These are phyloP conservation scores for Entrophospora sp. DNA, from an alignment of 192 early-diverging fungal genomes.

Conservation along the genomic window DNA sequence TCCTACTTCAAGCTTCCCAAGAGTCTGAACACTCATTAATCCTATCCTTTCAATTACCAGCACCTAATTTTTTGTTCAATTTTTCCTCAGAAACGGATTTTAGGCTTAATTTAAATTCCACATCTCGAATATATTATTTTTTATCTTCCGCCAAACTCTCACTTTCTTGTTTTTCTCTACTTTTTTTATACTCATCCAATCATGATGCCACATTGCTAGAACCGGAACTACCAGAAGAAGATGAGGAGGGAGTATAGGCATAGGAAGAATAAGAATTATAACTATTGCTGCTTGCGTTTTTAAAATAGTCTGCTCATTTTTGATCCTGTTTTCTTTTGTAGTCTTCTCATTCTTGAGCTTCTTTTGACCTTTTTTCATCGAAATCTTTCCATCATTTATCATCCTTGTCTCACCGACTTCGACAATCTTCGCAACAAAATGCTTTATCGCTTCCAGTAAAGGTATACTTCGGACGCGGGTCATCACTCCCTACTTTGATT, in stretches of 20 bases:
- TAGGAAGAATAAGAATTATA: background rate
- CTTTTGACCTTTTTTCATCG: background rate
- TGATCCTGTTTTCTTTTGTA: background rate
- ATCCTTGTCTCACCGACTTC: background rate
- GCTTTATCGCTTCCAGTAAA: background rate
- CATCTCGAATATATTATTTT: background rate
- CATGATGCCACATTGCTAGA: background rate
- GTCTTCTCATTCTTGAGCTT: background rate
- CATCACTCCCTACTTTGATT: background rate
- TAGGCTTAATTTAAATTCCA: background rate
- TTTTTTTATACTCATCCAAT: background rate
- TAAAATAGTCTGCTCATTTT: background rate
- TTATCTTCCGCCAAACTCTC: background rate
- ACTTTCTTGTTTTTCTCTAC: background rate
- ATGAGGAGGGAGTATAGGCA: background rate
- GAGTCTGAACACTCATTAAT: background rate
- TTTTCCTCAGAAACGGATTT: background rate
- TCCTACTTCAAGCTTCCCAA: background rate
- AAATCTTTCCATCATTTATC: background rate
- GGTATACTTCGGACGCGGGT: background rate
- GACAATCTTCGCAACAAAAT: background rate
- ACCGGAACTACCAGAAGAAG: background rate
- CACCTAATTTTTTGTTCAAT: background rate
- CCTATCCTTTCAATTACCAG: background rate
- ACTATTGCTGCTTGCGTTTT: background rate